These are phyloP conservation scores for Kregervanrija fluxuum DNA, from an alignment of 805 yeast species.

Conservation along the genomic window DNA sequence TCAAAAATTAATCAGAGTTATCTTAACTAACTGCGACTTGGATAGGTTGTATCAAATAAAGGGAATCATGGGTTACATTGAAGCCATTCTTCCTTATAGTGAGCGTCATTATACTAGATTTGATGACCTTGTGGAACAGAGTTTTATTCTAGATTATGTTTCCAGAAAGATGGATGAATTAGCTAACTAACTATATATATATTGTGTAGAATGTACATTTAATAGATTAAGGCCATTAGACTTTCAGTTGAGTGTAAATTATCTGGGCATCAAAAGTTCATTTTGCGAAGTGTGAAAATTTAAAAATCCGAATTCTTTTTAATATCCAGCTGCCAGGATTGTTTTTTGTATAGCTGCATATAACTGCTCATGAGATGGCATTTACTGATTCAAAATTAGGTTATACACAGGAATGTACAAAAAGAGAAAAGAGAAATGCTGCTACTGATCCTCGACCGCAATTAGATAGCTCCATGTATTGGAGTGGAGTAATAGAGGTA, in stretches of 20 bases:
- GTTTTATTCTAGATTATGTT: constrained; percentile 78
- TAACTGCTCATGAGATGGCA: too few species aligned
- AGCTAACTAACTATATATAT: constrained; percentile 6
- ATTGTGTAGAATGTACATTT: neutral
- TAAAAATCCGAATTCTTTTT: neutral
- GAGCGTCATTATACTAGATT: constrained; percentile 76
- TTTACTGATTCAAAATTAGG: neutral
- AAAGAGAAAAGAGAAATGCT: neutral
- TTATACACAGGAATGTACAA: neutral
- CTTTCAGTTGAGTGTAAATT: too few species aligned
- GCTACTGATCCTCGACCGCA: neutral
- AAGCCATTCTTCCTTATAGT: constrained; percentile 78
- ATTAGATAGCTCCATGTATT: constrained; percentile 13
- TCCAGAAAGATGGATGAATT: constrained; percentile 64
- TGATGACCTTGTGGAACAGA: constrained; percentile 77
- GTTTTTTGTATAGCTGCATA: too few species aligned
- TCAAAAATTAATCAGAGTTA: constrained; percentile 64
- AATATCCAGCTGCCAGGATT: too few species aligned
- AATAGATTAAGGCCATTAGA: neutral
- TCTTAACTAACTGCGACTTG: constrained; percentile 49
- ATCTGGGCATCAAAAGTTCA: neutral
- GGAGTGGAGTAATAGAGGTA: constrained; percentile 24
- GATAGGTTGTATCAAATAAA: constrained; percentile 55
- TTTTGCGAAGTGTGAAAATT: neutral
- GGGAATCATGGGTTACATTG: constrained; percentile 61